Percentiles rank a stretch among this genome's conserved stretches.
phyloP scores from a whole-genome alignment of 306 rosid species.

The Lupinus albus region DNA sequence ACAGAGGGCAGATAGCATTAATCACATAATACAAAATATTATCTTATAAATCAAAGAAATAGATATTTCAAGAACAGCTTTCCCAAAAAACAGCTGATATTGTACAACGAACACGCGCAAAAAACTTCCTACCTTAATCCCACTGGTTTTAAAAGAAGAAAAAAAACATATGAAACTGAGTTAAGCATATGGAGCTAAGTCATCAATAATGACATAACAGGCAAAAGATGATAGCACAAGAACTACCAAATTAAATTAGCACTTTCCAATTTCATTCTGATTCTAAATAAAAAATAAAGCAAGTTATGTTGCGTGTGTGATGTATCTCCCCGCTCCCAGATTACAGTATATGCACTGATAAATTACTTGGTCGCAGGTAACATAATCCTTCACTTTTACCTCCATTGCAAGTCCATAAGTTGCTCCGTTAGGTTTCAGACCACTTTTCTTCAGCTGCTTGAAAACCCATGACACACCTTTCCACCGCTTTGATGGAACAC shows the following conservation, averaged over 20 bases:
- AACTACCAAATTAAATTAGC: conserved; percentile 27
- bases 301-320: not conserved
- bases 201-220: conserved; percentile 2
- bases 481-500: conserved; percentile 80
- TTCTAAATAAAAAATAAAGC: conserved; percentile 15
- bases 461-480: conserved; percentile 89
- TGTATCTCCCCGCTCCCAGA: conserved; percentile 36
- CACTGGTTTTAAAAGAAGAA: not conserved
- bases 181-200: conserved; percentile 23
- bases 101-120: not conserved
- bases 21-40: conserved; percentile 20
- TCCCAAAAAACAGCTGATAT: conserved; percentile 23
- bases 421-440: conserved; percentile 81
- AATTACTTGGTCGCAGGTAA: conserved; percentile 27
- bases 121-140: not conserved
- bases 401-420: conserved; percentile 96
- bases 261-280: conserved; percentile 11
- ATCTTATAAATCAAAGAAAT: conserved; percentile 19
- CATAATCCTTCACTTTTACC: conserved; percentile 54
- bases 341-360: conserved; percentile 29
- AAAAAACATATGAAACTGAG: not conserved
- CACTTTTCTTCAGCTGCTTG: conserved; percentile 62
- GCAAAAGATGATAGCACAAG: conserved; percentile 29
- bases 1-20: conserved; percentile 22
- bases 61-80: conserved; percentile 6